Conservation (phyloP, 345 rosid genomes). For the Geranium rotundifolium region DNA sequence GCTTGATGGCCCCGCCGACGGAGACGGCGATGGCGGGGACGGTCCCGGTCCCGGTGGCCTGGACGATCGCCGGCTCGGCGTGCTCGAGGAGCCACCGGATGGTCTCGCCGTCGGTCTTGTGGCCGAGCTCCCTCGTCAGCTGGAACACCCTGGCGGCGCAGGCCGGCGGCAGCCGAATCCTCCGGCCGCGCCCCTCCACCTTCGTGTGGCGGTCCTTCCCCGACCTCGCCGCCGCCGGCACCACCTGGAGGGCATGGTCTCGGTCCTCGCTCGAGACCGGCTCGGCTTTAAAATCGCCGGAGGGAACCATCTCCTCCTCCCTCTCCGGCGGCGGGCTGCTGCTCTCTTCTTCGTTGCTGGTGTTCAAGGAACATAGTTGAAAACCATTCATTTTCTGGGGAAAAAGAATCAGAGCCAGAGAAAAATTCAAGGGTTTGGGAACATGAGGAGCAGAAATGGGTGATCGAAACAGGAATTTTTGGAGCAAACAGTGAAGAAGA, state of each 20-base stretch:
- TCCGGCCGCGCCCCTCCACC: constrained; percentile 81
- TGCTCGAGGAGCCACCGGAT: constrained; percentile 62
- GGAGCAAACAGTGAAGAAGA: too few relatives aligned
- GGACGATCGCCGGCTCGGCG: constrained; percentile 60
- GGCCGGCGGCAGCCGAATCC: constrained; percentile 60
- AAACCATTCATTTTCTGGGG: too few relatives aligned
- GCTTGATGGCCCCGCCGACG: constrained; percentile 54
- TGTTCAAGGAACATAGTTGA: too few relatives aligned
- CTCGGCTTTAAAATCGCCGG: background rate
- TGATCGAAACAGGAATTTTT: too few relatives aligned
- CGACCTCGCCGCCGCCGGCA: constrained; percentile 21
- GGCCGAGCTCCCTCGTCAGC: constrained; percentile 63
- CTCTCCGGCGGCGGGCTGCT: too few relatives aligned
- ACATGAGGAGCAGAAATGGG: too few relatives aligned
- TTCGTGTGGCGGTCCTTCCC: constrained; percentile 74
- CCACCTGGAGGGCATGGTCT: constrained; percentile 5
- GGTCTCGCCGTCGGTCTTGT: constrained; percentile 72
- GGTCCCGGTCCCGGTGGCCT: constrained; percentile 68
- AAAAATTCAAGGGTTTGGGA: too few relatives aligned
- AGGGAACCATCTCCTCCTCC: background rate
- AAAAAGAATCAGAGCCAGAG: too few relatives aligned
- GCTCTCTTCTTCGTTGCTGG: too few relatives aligned
- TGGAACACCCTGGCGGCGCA: constrained; percentile 83
- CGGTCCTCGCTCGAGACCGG: background rate
- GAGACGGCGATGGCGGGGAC: constrained; percentile 78